Base-by-base conservation (phyloP, 2,329 filamentous ascomycete genomes). In the Knoxdaviesia capensis region DNA sequence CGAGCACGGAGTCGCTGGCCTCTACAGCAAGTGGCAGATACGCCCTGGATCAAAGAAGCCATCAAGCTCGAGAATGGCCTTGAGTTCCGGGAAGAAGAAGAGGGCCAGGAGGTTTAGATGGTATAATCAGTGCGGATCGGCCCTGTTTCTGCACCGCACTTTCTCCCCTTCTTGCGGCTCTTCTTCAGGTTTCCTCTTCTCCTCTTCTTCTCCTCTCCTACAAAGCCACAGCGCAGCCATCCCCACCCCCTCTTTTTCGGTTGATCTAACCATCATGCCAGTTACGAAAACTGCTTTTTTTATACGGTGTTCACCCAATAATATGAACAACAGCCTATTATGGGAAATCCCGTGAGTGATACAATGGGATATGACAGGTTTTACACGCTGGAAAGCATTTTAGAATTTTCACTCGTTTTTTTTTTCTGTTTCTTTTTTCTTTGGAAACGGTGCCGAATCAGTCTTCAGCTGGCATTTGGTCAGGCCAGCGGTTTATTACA, bases 1-100 rank as follows among this genome's bases (percentile, higher is more conserved):
- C 77, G 92, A 47, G 83, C 82, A 3, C 75, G 82, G 39, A 82
- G 77, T 44, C 71, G 90, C 41, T 86, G 82, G 73, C 68, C 69
- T 6, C 60, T 96, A 44, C 71, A 78, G 39, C 78, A 82, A 49
- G 78, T 94, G 35, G 74, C 73, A 35, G 68, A 71, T 43, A 68
- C 71, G 44, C 69, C 74, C 10, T 98, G 87, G 86, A 82, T 96
- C 3, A 67, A 64, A 41, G 69, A 69, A 34, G 87, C 79, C 2
- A 78, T 96, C 39, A 55, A 68, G 46, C 71, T 92, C 3, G 69
- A 80, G 4, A 71, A 66, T 5, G 74, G 71, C 1, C 56, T 78
- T 34, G 64, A 59, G 43, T 77, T 77, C 48, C 59, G 69, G 37
- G 72, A 77, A 49, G 72, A 77, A 50, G 61, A 68, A 33, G 69